phyloP scores from a whole-genome alignment of 2,329 filamentous ascomycete genomes.

The Claviceps sp. region DNA sequence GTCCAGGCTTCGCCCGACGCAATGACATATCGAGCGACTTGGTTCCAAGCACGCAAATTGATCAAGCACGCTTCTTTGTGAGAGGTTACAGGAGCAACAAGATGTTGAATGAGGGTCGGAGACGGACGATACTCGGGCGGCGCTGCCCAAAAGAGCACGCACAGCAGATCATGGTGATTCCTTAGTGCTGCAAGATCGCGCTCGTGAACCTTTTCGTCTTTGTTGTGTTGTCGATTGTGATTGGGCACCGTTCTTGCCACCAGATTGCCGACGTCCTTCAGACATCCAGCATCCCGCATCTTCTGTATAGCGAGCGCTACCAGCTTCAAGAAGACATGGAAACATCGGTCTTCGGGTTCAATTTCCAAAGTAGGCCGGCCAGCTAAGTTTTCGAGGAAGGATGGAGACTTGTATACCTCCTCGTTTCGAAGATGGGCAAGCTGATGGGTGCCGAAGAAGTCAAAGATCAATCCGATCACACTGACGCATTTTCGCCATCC shows the following conservation, averaged over 20 bases:
- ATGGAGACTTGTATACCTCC: conserved; percentile 45
- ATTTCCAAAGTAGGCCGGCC: conserved; percentile 32
- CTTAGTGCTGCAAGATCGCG: conserved; percentile 49
- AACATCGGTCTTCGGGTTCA: conserved; percentile 45
- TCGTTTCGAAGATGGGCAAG: conserved; percentile 52
- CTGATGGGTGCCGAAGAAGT: conserved; percentile 52
- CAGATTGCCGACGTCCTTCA: conserved; percentile 47
- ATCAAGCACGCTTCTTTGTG: conserved; percentile 55
- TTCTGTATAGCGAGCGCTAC: conserved; percentile 43
- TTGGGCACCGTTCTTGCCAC: conserved; percentile 51
- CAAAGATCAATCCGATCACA: conserved; percentile 48
- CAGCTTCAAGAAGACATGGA: conserved; percentile 55
- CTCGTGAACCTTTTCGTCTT: conserved; percentile 45
- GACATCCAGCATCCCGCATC: conserved; percentile 30
- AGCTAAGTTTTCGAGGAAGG: conserved; percentile 44
- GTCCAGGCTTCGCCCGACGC: conserved; percentile 30
- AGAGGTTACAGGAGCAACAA: conserved; percentile 45
- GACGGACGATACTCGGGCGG: conserved; percentile 40
- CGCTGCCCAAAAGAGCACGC: conserved; percentile 51
- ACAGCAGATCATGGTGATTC: conserved; percentile 57
- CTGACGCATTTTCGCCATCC: conserved; percentile 46
- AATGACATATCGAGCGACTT: conserved; percentile 46
- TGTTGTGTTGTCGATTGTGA: conserved; percentile 49
- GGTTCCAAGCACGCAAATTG: conserved; percentile 48
- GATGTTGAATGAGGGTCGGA: conserved; percentile 40